Base-by-base conservation (phyloP, 2,329 filamentous ascomycete genomes). In the Microdochium paspali region DNA sequence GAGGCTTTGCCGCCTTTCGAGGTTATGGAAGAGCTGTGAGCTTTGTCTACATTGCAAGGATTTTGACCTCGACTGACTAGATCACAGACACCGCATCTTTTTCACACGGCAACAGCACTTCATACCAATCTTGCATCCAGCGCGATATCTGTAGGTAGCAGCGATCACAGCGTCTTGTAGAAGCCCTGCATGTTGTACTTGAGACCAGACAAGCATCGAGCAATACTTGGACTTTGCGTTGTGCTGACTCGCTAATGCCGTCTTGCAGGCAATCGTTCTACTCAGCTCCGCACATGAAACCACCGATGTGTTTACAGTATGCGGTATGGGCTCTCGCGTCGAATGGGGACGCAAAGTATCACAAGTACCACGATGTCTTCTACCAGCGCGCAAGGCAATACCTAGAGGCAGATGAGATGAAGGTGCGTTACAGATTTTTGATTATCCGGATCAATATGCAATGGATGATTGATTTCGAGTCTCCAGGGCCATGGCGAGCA, bases 281-380 rank as follows among this genome's bases (percentile, higher is more conserved):
- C 58, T 72, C 72, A 2, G 74, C 83, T 2, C 82, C 87, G 1
- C 77, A 86, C 49, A 80, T 84, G 72, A 83, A 87, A 48, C 90
- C 91, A 2, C 87, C 90, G 1, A 80, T 94, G 59, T 87, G 81
- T 57, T 68, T 96, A 39, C 79, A 90, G 58, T 96, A 96, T 64
- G 84, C 83, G 23, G 87, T 96, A 61, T 95, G 90, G 89, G 79
- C 83, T n/a, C 70, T 87, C 56, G 87, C 87, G 9, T 81, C 89
- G 4, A 77, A 80, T 13, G 72, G 83, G 1, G 79, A 83, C 26
- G 76, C 86, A 35, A 88, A 88, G 58, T 94, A 94, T 58, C 71
- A 76, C 7, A 68, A 70, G 9, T 77, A 89, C 32, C 81, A 89
- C 51, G 82, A 86, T 7, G 76, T 90, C 44, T 90, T 96, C 57